These are phyloP conservation scores for Fusarium buxicola DNA, from an alignment of 2,329 filamentous ascomycete species.

Conservation along the genomic window DNA sequence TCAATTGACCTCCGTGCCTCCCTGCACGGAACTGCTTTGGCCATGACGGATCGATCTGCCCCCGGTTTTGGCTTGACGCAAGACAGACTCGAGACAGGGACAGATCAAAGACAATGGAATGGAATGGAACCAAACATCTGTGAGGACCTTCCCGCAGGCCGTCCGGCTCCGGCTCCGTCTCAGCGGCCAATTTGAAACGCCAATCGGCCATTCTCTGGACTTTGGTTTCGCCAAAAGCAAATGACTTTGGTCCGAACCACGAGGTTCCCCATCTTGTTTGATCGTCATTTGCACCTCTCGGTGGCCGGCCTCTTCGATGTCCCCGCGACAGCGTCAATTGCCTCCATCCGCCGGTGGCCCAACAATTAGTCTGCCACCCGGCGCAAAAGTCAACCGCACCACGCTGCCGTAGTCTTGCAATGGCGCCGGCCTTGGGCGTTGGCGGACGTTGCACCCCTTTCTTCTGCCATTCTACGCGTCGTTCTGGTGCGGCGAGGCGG, in stretches of 20 bases:
- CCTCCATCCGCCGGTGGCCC: constrained; percentile 27
- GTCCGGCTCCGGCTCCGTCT: background rate
- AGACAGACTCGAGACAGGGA: constrained; percentile 8
- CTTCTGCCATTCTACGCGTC: constrained; percentile 31
- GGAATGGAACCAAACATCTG: background rate
- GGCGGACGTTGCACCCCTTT: constrained; percentile 37
- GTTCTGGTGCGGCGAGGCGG: constrained; percentile 18
- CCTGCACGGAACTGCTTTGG: constrained; percentile 3
- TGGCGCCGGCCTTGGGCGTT: constrained; percentile 30
- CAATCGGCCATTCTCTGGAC: background rate
- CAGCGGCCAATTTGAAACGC: background rate
- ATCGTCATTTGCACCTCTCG: constrained; percentile 29
- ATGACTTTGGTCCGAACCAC: constrained; percentile 1
- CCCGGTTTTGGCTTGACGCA: constrained; percentile 5
- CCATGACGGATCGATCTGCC: constrained; percentile 15
- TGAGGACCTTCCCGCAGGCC: constrained; percentile 2
- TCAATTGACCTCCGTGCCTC: no score
- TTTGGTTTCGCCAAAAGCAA: constrained; percentile 26
- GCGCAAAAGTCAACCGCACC: constrained; percentile 29
- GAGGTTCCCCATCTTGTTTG: constrained; percentile 27
- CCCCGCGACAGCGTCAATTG: constrained; percentile 31
- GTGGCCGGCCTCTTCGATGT: constrained; percentile 34
- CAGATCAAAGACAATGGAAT: constrained; percentile 2
- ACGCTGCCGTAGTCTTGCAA: constrained; percentile 30
- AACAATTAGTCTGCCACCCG: constrained; percentile 35